Evolutionary conservation across 2,329 filamentous ascomycete genomes (phyloP), one percentile per base, ranked within the genome.

Genomic region (Neurospora sp.): DNA sequence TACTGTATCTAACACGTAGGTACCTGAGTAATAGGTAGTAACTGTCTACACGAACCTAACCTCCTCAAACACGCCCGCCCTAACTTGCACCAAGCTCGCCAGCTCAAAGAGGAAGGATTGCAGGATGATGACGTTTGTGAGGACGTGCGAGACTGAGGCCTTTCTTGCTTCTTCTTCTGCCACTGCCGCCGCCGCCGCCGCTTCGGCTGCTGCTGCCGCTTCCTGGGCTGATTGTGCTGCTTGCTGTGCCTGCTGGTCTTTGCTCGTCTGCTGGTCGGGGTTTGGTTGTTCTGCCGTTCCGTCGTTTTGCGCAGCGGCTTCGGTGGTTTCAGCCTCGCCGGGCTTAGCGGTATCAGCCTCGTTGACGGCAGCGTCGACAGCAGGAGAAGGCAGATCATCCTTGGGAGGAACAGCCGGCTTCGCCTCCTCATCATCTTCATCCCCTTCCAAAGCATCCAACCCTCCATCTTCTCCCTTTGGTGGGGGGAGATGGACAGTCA

Each of bases 81-180:
- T 84, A 42, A 91, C 89, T 78, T 95, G 91, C 71, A 93, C 84
- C 75, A 94, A 79, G 36, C 91, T 90, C 1, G 91, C 89, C 70
- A 95, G 79, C 79, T 96, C 92, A 67, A 95, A 84, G 67, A 95
- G 80, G 77, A 96, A 96, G 42, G 91, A 91, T 78, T 96, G 92
- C 70, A 93, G 82, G 68, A 95, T 87, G 70, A 95, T 87, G 52
- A 91, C 87, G 78, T 95, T 96, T 6, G 92, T 95, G 72, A 96
- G 81, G 11, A 95, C 83, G 77, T 95, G 92, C 52, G 90, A 93
- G 4, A 96, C 87, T 8, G 90, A 92, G 8, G 89, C 90, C 10
- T 83, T 84, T 28, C 23, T 28, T 15, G 28, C 52, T 62, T 62
- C 52, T 62, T 62, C 52, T 36, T 17, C 52, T 33, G 4, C 46